These are phyloP conservation scores for Hura crepitans DNA, from an alignment of 441 rosid genomes.

Conservation along the genomic window DNA sequence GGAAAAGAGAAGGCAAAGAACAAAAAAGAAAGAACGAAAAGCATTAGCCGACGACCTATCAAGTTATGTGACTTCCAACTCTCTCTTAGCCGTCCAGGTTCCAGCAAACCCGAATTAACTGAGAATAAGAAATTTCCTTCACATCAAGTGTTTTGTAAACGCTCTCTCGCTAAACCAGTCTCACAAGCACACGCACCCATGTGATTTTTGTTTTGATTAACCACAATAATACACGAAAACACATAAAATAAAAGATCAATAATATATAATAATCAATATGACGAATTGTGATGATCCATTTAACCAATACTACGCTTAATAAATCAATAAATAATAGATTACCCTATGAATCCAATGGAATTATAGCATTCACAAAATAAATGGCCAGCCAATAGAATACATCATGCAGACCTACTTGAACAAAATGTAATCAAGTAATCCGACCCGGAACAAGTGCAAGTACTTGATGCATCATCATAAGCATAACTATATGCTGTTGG, in stretches of 20 bases:
- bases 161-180: neutral
- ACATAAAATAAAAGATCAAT: neutral
- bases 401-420: slow-evolving; percentile 34
- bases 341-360: neutral
- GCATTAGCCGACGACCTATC: too few relatives aligned
- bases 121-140: neutral
- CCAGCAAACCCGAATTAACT: neutral
- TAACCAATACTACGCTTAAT: neutral
- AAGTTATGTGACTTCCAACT: neutral
- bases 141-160: neutral
- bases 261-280: neutral
- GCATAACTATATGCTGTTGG: slow-evolving; percentile 91
- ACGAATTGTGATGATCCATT: neutral
- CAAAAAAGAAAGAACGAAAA: too few relatives aligned
- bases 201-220: too few relatives aligned
- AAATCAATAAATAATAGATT: neutral
- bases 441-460: slow-evolving; percentile 72
- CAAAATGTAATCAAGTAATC: slow-evolving; percentile 79
- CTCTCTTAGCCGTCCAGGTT: neutral
- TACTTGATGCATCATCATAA: slow-evolving; percentile 84
- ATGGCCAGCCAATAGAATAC: neutral
- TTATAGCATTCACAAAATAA: neutral
- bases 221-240: too few relatives aligned
- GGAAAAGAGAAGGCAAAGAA: too few relatives aligned
- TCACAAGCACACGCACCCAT: too few relatives aligned